Base-by-base conservation (phyloP, 2,329 filamentous ascomycete genomes). In the Sporothrix euskadiensis region DNA sequence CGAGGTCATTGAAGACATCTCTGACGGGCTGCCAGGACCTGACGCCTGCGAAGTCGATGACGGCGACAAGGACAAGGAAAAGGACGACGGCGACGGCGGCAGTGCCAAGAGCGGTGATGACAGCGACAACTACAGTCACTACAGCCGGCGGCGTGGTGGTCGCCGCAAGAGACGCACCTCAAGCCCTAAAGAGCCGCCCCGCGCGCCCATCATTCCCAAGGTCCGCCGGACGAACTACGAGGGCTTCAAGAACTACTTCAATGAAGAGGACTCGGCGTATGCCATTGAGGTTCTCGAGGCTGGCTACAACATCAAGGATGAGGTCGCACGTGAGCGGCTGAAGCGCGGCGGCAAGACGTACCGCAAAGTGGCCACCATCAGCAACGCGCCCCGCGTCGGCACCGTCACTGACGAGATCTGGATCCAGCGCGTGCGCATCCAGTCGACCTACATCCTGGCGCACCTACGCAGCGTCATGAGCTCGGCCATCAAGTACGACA, bases 211-310 rank as follows among this genome's bases (percentile, higher is more conserved):
- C 35, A 81, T 83, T n/a, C 79, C 82, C 68, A 82, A 80, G 74
- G 80, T 83, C 16, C 72, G 72, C 66, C 56, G 66, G 9, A 73
- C 72, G 71, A 82, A 83, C 77, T 84, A 83, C 72, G 82, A 83
- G 75, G 80, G 81, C 76, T 84, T 83, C 78, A 84, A 84, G 77
- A 84, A 84, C 74, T 73, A 66, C n/a, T 75, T 70, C 22, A 22
- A 30, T n/a, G 63, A 54, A 79, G 81, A 71, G 83, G 81, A 74
- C 77, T 81, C 14, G 32, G 79, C 81, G n/a, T 81, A 83, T 72
- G 81, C 81, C 47, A 78, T 84, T 26, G 83, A 84, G 1, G 82
- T 83, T 19, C 79, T 84, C 5, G 41, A 22, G 44, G 49, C 41
- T 4, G 35, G 63, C 32, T 69, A 54, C 61, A 61, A 41, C 39